phyloP scores from a whole-genome alignment of 805 yeast genomes.

The Yamadazyma phyllophila region DNA sequence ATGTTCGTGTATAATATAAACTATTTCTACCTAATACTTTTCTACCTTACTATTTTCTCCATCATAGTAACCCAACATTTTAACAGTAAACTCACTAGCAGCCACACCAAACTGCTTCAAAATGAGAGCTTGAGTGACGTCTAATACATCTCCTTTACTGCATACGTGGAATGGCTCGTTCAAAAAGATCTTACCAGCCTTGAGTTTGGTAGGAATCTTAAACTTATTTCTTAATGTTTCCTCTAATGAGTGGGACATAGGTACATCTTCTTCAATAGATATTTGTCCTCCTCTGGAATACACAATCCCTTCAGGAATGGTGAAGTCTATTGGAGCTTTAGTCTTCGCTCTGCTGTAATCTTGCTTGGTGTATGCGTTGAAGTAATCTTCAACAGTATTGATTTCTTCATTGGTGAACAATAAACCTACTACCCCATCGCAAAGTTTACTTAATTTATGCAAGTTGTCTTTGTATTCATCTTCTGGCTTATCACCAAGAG shows the following conservation, averaged over 20 bases:
- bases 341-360: conserved; percentile 92
- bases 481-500: conserved; percentile 82
- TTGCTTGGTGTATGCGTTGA: conserved; percentile 67
- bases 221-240: conserved; percentile 85
- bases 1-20: neutral
- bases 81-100: conserved; percentile 84
- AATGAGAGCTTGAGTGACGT: conserved; percentile 86
- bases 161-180: conserved; percentile 79
- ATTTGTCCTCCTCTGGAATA: conserved; percentile 96
- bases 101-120: conserved; percentile 96
- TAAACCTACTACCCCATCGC: conserved; percentile 81
- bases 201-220: conserved; percentile 88
- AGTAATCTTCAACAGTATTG: conserved; percentile 86
- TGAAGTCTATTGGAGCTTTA: conserved; percentile 76
- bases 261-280: conserved; percentile 87
- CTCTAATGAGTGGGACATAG: conserved; percentile 94
- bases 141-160: conserved; percentile 72
- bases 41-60: conserved; percentile 46
- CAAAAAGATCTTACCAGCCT: conserved; percentile 80
- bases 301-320: conserved; percentile 85
- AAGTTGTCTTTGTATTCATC: conserved; percentile 89
- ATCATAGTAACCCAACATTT: conserved; percentile 73
- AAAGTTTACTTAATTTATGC: conserved; percentile 59
- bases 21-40: conserved; percentile 16
- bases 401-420: conserved; percentile 87